A percentile compares a stretch with the other conserved stretches of the same genome.
phyloP scores from a whole-genome alignment of 2,329 filamentous ascomycete species.

The Monilinia fructicola region DNA sequence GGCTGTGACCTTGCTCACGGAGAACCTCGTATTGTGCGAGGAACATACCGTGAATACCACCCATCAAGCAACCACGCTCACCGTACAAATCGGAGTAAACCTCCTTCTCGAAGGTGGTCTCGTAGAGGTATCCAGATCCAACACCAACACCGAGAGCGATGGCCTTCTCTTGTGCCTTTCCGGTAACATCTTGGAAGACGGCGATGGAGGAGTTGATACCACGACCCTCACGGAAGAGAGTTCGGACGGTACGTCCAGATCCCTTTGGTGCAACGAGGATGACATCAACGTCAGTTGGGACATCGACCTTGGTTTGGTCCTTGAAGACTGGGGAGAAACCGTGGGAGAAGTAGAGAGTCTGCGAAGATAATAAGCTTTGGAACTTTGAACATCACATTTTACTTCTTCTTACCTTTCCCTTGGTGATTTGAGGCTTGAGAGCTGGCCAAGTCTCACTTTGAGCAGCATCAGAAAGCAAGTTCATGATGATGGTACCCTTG shows the following conservation, averaged over 20 bases:
- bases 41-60: slow-evolving; percentile 99
- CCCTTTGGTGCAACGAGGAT: slow-evolving; percentile 99
- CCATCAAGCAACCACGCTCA: slow-evolving; percentile 99
- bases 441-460: slow-evolving; percentile 98
- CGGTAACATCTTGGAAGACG: slow-evolving; percentile 97
- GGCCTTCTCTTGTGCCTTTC: slow-evolving; percentile 97
- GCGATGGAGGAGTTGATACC: slow-evolving; percentile 99
- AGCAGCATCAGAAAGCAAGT: slow-evolving; percentile 95
- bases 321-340: slow-evolving; percentile 99
- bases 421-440: slow-evolving; percentile 96
- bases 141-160: slow-evolving; percentile 95
- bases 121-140: slow-evolving; percentile 97
- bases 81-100: slow-evolving; percentile 99
- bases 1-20: slow-evolving; percentile 95
- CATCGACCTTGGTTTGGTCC: slow-evolving; percentile 97
- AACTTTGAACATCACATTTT: background rate
- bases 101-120: slow-evolving; percentile 99
- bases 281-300: slow-evolving; percentile 93
- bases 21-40: slow-evolving; percentile 99
- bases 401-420: slow-evolving; percentile 83
- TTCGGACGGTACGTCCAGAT: slow-evolving; percentile 96
- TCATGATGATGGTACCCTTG: slow-evolving; percentile 96
- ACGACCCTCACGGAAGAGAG: slow-evolving; percentile 97
- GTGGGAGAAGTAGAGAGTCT: slow-evolving; percentile 99
- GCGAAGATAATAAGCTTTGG: slow-evolving; percentile 29